A percentile compares a stretch with the other conserved stretches of the same genome.
Evolutionary conservation across 225 moss, liverwort and hornwort genomes (phyloP).

Genomic region (Thuidium tamariscinum): DNA sequence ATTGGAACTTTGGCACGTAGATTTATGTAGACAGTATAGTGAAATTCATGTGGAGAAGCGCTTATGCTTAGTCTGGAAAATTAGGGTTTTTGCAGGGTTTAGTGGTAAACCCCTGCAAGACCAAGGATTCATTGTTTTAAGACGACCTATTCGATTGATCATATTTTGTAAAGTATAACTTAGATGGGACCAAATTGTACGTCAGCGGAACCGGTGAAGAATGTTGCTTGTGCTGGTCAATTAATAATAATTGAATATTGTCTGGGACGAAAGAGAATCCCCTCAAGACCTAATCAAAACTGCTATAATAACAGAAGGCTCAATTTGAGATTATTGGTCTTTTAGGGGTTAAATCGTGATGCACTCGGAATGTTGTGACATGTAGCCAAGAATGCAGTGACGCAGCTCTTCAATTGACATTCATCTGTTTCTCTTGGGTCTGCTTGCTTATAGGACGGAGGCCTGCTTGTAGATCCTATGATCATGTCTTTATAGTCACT

Average conservation of each 20-base stretch:
- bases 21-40: not conserved
- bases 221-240: not conserved
- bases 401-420: not conserved
- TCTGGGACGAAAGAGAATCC: not conserved
- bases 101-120: not conserved
- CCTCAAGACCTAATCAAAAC: not conserved
- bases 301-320: not conserved
- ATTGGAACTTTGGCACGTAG: not conserved
- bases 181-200: not conserved
- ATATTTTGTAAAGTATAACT: not conserved
- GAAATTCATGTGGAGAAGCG: not conserved
- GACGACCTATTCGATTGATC: not conserved
- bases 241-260: not conserved
- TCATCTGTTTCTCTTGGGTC: not conserved
- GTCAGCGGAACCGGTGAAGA: not conserved
- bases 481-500: not conserved
- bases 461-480: not conserved
- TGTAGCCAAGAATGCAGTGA: not conserved
- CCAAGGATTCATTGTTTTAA: not conserved
- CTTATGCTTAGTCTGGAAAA: not conserved
- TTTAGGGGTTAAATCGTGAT: not conserved
- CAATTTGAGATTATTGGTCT: not conserved
- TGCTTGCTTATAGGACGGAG: not conserved
- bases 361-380: not conserved
- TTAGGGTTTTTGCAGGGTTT: conserved; percentile 38